These are phyloP conservation scores for Chlamydomonas reinhardtii DNA, from an alignment of 163 green algal genomes.

Conservation along the genomic window DNA sequence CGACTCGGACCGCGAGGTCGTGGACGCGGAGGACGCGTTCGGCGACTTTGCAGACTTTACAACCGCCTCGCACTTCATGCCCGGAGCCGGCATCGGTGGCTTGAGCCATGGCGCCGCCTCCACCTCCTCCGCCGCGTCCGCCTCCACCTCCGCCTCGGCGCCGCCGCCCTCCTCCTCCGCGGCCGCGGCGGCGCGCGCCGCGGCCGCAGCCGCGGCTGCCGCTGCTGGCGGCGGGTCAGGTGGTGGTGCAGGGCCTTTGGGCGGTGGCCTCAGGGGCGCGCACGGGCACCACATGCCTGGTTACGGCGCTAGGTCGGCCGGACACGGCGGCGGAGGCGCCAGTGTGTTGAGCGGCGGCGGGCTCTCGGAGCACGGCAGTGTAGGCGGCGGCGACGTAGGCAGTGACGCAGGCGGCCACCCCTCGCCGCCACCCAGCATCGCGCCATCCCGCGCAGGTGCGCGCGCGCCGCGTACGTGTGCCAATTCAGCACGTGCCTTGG, in stretches of 20 bases:
- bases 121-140: background rate
- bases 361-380: constrained; percentile 36
- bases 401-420: constrained; percentile 3
- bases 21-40: constrained; percentile 46
- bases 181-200: background rate
- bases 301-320: no score
- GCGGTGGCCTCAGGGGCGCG: no score
- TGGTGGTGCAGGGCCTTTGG: no score
- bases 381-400: constrained; percentile 18
- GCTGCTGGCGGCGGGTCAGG: no score
- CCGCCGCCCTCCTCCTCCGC: constrained; percentile 1
- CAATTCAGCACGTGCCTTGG: no score
- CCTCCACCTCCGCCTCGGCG: background rate
- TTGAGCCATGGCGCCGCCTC: background rate
- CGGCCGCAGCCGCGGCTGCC: background rate
- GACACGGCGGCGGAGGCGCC: no score
- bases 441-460: constrained; percentile 10
- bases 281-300: no score
- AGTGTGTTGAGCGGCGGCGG: background rate
- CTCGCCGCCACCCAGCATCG: constrained; percentile 38
- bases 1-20: constrained; percentile 37
- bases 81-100: background rate
- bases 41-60: constrained; percentile 44
- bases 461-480: no score
- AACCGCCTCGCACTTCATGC: constrained; percentile 31